phyloP scores from a whole-genome alignment of 2,329 filamentous ascomycete genomes.

The Fusarium fujikuroi region DNA sequence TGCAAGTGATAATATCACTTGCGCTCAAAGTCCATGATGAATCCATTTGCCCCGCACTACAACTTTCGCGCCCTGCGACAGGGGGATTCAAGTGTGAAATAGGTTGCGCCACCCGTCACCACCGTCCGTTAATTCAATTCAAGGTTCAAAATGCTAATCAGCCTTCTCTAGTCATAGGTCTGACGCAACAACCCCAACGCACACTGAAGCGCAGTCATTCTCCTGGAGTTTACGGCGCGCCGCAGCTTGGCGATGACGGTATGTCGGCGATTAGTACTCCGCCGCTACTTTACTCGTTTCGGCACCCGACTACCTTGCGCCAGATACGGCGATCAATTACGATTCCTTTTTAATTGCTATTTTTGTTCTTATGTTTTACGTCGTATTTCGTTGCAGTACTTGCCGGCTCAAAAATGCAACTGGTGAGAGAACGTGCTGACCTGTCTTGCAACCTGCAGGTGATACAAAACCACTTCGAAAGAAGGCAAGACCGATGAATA shows the following conservation, averaged over 20 bases:
- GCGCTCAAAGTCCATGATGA: conserved; percentile 26
- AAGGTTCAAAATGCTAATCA: conserved; percentile 43
- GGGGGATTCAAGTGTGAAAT: conserved; percentile 1
- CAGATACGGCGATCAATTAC: conserved; percentile 18
- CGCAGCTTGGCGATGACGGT: conserved; percentile 75
- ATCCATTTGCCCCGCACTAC: conserved; percentile 29
- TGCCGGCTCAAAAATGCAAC: background rate
- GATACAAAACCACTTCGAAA: conserved; percentile 62
- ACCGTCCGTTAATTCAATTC: background rate
- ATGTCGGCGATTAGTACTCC: conserved; percentile 61
- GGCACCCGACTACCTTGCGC: conserved; percentile 38
- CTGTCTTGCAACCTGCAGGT: conserved; percentile 53
- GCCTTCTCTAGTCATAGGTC: conserved; percentile 51
- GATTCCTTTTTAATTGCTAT: conserved; percentile 29
- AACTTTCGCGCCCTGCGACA: conserved; percentile 3
- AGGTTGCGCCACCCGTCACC: conserved; percentile 15
- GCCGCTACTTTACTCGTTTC: conserved; percentile 50
- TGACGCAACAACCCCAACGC: conserved; percentile 66
- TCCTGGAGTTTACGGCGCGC: conserved; percentile 69
- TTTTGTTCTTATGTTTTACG: conserved; percentile 47
- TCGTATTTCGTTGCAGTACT: conserved; percentile 43
- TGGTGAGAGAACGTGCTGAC: conserved; percentile 33
- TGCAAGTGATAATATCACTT: conserved; percentile 4
- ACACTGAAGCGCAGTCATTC: conserved; percentile 85
- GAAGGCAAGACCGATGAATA: conserved; percentile 72